These are phyloP conservation scores for Neurospora sp. DNA, from an alignment of 2,329 filamentous ascomycete genomes.

Conservation along the genomic window DNA sequence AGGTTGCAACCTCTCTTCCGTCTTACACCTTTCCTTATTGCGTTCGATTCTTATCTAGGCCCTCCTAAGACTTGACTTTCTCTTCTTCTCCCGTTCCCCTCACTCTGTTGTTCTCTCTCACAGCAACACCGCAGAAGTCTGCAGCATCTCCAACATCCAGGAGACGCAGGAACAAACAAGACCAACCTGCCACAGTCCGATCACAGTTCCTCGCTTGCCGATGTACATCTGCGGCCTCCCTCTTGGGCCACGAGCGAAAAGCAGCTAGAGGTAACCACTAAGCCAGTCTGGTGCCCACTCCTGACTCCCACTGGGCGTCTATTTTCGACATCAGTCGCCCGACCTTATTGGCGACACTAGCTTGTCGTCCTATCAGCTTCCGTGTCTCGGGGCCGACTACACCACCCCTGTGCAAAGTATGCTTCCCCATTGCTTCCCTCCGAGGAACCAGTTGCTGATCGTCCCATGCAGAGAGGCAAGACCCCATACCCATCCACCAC, in stretches of 20 bases:
- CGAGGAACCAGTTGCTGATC: slow-evolving; percentile 27
- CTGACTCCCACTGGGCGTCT: slow-evolving; percentile 32
- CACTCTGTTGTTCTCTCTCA: neutral
- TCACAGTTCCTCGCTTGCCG: slow-evolving; percentile 6
- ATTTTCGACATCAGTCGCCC: slow-evolving; percentile 31
- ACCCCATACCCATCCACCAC: slow-evolving; percentile 12
- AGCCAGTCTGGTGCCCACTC: slow-evolving; percentile 23
- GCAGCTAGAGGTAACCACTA: slow-evolving; percentile 8
- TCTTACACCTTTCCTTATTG: neutral
- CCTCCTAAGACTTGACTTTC: neutral
- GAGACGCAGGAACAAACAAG: neutral
- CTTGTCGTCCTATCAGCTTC: slow-evolving; percentile 34
- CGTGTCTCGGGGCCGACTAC: slow-evolving; percentile 16
- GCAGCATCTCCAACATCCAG: neutral
- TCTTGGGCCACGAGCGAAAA: slow-evolving; percentile 12
- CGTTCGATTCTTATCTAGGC: neutral
- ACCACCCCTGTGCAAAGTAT: slow-evolving; percentile 31
- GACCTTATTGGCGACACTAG: slow-evolving; percentile 27
- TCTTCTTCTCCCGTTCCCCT: neutral
- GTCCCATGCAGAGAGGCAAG: slow-evolving; percentile 24
- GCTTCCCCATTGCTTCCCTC: slow-evolving; percentile 27
- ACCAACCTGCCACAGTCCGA: neutral
- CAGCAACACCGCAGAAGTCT: neutral
- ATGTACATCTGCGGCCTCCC: slow-evolving; percentile 10
- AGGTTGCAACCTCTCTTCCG: neutral